Evolutionary conservation across 2,329 filamentous ascomycete genomes (phyloP).

Genomic region (Aspergillus fumigatiaffinis): DNA sequence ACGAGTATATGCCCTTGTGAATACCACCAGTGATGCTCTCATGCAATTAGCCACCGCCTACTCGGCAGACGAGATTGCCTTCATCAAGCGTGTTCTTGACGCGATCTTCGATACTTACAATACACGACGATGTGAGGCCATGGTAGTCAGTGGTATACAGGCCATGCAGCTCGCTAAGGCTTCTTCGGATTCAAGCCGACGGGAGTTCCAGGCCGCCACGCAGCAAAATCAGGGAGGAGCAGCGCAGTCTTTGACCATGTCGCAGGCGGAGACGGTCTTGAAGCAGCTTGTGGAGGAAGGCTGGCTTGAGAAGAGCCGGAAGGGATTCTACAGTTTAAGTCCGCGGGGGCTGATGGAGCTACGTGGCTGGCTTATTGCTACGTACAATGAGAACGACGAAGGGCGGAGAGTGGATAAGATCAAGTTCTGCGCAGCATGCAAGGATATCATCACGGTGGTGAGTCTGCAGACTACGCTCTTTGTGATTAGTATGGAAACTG

Average conservation of each 20-base stretch:
- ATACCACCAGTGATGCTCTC: constrained; percentile 77
- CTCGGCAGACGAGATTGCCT: constrained; percentile 79
- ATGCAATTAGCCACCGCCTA: constrained; percentile 84
- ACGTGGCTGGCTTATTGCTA: constrained; percentile 75
- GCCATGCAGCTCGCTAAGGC: constrained; percentile 64
- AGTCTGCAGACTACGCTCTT: constrained; percentile 16
- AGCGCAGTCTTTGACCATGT: constrained; percentile 62
- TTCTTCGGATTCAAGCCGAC: constrained; percentile 37
- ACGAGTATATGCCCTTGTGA: constrained; percentile 79
- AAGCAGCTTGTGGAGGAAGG: constrained; percentile 68
- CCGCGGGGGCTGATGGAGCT: constrained; percentile 81
- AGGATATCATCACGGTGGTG: constrained; percentile 77
- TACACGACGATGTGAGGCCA: constrained; percentile 70
- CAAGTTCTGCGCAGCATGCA: constrained; percentile 83
- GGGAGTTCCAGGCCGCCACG: constrained; percentile 44
- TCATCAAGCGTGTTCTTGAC: constrained; percentile 81
- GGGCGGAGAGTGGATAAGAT: constrained; percentile 61
- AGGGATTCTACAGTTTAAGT: constrained; percentile 71
- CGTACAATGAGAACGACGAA: constrained; percentile 70
- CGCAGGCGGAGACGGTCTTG: constrained; percentile 72
- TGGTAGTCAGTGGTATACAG: constrained; percentile 77
- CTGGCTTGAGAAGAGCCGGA: constrained; percentile 74
- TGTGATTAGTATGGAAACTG: not conserved
- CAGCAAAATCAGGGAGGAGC: constrained; percentile 32
- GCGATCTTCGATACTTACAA: constrained; percentile 91